Evolutionary conservation across 1,139 yeast genomes (phyloP), one percentile per base, ranked within the genome.

Genomic region (Groenewaldozyma auringiensis): DNA sequence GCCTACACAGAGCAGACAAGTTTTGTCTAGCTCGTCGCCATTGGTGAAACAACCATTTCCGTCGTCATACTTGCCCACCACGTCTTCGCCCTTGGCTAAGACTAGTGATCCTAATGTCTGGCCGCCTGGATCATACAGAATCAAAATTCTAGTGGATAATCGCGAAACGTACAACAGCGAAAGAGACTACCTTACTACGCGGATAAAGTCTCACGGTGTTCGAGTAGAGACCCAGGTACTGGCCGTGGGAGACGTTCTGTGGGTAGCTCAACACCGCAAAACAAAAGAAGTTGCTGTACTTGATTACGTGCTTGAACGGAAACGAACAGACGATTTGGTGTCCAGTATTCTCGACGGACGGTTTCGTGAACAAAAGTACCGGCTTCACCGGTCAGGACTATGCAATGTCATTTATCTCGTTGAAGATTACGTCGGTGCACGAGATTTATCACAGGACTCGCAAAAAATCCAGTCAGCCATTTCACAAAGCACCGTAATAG

Each of bases 291-390:
- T 81, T 47, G 88, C 81, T 2, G 81, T 86, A 0, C 64, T 94
- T 18, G 86, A 89, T 58, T 81, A 77, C 52, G 82, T 92, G 22
- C 74, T 94, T 47, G 99, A 94, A 64, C 72, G 99, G 36, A 94
- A 94, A 63, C 69, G 96, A 48, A 65, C 88, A 39, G 95, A 86
- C 60, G 99, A 94, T 68, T 73, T 94, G 57, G 83, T 84, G 0
- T 61, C 72, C 41, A 85, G 96, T 44, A 88, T 94, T 40, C 74
- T 76, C 51, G 98, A 92, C 64, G 96, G 96, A 2, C 69, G 99
- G 44, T 89, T 66, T 46, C 56, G 53, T 16, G 98, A 92, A 61
- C 99, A 92, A 60, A 89, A 92, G 60, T 68, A 73, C 21, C 73
- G 99, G 45, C 68, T 92, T 49, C 74, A 72, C 43, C 75, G 80